Conservation (phyloP, 352 stramenopile genomes). For the Phytophthora hibernalis region DNA sequence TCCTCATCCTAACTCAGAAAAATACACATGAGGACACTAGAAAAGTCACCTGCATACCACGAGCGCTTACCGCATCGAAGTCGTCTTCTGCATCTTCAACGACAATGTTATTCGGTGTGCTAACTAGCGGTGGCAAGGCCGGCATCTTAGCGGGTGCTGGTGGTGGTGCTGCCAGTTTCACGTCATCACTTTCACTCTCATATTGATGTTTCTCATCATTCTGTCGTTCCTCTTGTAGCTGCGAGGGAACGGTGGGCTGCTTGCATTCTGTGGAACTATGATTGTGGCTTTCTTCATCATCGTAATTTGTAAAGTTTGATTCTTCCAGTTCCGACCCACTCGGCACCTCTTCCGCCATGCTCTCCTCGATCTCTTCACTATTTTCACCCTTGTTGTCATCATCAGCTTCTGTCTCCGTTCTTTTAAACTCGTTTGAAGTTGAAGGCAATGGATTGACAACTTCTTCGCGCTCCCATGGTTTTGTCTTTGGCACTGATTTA, state of each 20-base stretch:
- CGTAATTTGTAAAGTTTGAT: slow-evolving; percentile 45
- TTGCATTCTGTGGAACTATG: slow-evolving; percentile 6
- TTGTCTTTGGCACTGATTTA: slow-evolving; percentile 1
- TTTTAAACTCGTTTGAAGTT: slow-evolving; percentile 13
- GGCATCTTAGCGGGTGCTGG: slow-evolving; percentile 29
- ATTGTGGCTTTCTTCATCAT: slow-evolving; percentile 25
- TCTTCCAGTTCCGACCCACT: slow-evolving; percentile 69
- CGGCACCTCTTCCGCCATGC: slow-evolving; percentile 58
- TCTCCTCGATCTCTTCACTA: slow-evolving; percentile 55
- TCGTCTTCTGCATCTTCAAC: slow-evolving; percentile 51
- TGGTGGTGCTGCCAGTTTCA: slow-evolving; percentile 41
- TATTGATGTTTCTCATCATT: slow-evolving; percentile 31
- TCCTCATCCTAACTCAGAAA: slow-evolving; percentile 47
- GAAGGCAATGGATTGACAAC: background rate
- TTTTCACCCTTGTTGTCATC: slow-evolving; percentile 26
- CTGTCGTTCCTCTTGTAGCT: slow-evolving; percentile 18
- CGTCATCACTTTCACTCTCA: slow-evolving; percentile 28
- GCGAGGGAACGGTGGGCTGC: slow-evolving; percentile 3
- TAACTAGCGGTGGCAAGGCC: slow-evolving; percentile 31
- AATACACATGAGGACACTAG: slow-evolving; percentile 8
- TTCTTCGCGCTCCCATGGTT: slow-evolving; percentile 13
- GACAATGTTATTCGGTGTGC: background rate
- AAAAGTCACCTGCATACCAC: background rate
- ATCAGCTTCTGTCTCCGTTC: background rate
- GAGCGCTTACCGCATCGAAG: slow-evolving; percentile 57